These are phyloP conservation scores for Candida pseudofarinosa DNA, from an alignment of 805 yeast species.

Conservation along the genomic window DNA sequence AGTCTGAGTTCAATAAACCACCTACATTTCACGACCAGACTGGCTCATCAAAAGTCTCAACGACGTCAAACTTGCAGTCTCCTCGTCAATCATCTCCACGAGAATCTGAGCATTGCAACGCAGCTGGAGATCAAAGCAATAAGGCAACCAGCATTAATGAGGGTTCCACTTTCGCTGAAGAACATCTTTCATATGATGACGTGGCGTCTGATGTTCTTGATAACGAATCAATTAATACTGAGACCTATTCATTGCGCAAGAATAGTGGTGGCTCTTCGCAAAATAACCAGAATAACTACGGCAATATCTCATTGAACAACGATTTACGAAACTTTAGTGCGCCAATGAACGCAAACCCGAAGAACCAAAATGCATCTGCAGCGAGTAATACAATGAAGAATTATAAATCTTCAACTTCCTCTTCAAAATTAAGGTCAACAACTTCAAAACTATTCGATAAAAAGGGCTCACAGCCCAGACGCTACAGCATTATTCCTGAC, in stretches of 20 bases:
- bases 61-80: background rate
- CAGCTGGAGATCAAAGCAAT: slow-evolving; percentile 5
- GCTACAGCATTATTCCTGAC: slow-evolving; percentile 70
- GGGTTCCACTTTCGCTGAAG: slow-evolving; percentile 20
- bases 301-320: slow-evolving; percentile 1
- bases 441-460: slow-evolving; percentile 71
- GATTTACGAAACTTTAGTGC: slow-evolving; percentile 1
- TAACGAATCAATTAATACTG: slow-evolving; percentile 31
- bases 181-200: slow-evolving; percentile 22
- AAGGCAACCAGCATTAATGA: slow-evolving; percentile 16
- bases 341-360: background rate
- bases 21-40: background rate
- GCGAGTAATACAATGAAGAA: slow-evolving; percentile 19
- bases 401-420: slow-evolving; percentile 27
- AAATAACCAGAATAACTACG: slow-evolving; percentile 1
- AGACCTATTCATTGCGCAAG: slow-evolving; percentile 11
- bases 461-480: slow-evolving; percentile 65
- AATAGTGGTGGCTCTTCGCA: slow-evolving; percentile 1
- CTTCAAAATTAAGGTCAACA: slow-evolving; percentile 55
- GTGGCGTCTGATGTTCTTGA: slow-evolving; percentile 16
- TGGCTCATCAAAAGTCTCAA: background rate
- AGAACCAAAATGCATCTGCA: background rate
- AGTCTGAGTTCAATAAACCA: background rate
- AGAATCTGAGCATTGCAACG: background rate
- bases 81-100: background rate